Evolutionary conservation across 2,329 filamentous ascomycete genomes (phyloP).

Genomic region (Arthrinium puccinioides): DNA sequence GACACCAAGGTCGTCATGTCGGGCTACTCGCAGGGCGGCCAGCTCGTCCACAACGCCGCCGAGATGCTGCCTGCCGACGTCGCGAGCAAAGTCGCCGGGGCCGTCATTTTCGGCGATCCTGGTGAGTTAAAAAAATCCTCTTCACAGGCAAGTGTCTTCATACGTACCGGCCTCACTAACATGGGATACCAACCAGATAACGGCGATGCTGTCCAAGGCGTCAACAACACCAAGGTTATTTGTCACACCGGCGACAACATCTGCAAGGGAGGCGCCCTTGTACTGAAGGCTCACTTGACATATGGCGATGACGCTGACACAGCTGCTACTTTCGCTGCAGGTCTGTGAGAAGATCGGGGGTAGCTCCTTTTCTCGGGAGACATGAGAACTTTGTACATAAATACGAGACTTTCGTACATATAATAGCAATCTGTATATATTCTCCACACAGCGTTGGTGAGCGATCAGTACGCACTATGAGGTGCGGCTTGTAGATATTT

Average conservation of each 20-base stretch:
- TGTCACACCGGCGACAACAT: constrained; percentile 25
- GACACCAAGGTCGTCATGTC: constrained; percentile 37
- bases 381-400: too few relatives aligned
- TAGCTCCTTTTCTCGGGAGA: too few relatives aligned
- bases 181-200: constrained; percentile 3
- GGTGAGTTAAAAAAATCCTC: background rate
- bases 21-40: constrained; percentile 36
- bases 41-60: constrained; percentile 36
- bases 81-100: constrained; percentile 18
- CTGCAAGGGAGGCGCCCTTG: constrained; percentile 19
- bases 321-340: constrained; percentile 6
- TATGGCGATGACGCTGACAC: constrained; percentile 15
- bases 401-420: too few relatives aligned
- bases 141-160: too few relatives aligned
- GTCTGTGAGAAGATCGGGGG: background rate
- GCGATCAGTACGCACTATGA: too few relatives aligned
- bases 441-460: too few relatives aligned
- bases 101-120: constrained; percentile 6
- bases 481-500: too few relatives aligned
- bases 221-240: constrained; percentile 14
- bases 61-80: constrained; percentile 26
- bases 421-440: too few relatives aligned
- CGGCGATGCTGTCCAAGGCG: constrained; percentile 23
- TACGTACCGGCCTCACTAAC: too few relatives aligned
- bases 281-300: constrained; percentile 9